phyloP scores from a whole-genome alignment of 176 grass and related monocot species.

The Zoysia pacifica region DNA sequence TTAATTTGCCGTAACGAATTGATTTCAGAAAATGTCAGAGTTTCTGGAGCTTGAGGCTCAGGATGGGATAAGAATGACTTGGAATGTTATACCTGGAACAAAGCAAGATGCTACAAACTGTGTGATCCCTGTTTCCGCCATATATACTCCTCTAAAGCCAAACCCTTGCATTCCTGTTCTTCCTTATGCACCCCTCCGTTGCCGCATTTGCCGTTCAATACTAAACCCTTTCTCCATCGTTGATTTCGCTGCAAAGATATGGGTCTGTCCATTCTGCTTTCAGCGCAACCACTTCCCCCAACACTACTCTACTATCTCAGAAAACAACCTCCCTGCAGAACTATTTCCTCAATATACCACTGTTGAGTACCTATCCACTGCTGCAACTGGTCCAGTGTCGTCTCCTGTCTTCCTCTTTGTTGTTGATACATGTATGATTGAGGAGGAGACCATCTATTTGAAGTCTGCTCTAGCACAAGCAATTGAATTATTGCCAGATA shows the following conservation, averaged over 20 bases:
- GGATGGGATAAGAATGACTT: conserved; percentile 92
- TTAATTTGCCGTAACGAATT: not conserved
- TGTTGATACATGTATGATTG: conserved; percentile 94
- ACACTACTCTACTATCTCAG: conserved; percentile 68
- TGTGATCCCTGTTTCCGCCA: conserved; percentile 68
- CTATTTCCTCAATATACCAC: conserved; percentile 79
- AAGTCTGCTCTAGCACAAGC: conserved; percentile 88
- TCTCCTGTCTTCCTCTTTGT: conserved; percentile 91
- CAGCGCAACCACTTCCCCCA: conserved; percentile 91
- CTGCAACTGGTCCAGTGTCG: conserved; percentile 43
- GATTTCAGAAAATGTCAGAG: conserved; percentile 68
- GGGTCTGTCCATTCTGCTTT: conserved; percentile 92
- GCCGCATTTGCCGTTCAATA: conserved; percentile 81
- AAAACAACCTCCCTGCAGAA: conserved; percentile 79
- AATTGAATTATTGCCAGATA: conserved; percentile 85
- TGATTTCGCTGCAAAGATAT: conserved; percentile 86
- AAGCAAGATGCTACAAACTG: conserved; percentile 72
- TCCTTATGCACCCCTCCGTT: conserved; percentile 69
- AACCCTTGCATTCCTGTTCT: conserved; percentile 64
- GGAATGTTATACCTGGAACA: conserved; percentile 87
- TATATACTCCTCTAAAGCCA: conserved; percentile 86
- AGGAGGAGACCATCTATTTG: conserved; percentile 88
- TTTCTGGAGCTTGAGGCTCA: conserved; percentile 83
- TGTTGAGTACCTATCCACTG: conserved; percentile 66
- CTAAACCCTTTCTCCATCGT: conserved; percentile 85